Conservation (phyloP, 495 filamentous ascomycete species). For the Amorphotheca resinae region DNA sequence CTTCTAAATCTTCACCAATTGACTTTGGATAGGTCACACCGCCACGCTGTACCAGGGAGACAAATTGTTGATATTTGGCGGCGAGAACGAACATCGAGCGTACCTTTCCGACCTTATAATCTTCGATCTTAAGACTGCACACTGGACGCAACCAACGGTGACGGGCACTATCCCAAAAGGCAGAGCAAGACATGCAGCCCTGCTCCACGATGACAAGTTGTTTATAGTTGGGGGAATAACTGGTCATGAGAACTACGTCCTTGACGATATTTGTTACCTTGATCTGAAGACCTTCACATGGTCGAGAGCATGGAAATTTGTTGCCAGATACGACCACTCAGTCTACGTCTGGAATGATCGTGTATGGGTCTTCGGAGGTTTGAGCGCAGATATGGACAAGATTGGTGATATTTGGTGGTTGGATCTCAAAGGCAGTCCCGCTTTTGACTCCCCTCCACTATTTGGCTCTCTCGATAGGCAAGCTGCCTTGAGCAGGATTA, state of each 20-base stretch:
- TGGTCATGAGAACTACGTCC: constrained; percentile 72
- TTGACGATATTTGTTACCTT: constrained; percentile 91
- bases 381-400: constrained; percentile 91
- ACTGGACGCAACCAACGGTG: constrained; percentile 86
- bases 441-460: constrained; percentile 62
- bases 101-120: constrained; percentile 94
- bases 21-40: constrained; percentile 59
- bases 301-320: constrained; percentile 93
- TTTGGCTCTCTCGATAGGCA: constrained; percentile 49
- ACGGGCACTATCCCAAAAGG: constrained; percentile 74
- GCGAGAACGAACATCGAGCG: constrained; percentile 92
- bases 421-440: constrained; percentile 79
- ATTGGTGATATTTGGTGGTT: constrained; percentile 94
- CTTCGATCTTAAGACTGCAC: constrained; percentile 82
- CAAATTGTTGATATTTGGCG: constrained; percentile 90
- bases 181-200: constrained; percentile 82
- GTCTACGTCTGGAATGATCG: constrained; percentile 83
- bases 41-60: constrained; percentile 89
- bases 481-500: constrained; percentile 21
- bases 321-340: constrained; percentile 84
- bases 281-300: constrained; percentile 97
- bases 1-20: neutral
- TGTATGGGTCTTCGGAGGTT: constrained; percentile 94
- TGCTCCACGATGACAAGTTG: constrained; percentile 90
- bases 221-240: constrained; percentile 88